Evolutionary conservation across 169 alveolate species (phyloP), one percentile per base, ranked within the genome.

Genomic region (Cryptosporidium tyzzeri): DNA sequence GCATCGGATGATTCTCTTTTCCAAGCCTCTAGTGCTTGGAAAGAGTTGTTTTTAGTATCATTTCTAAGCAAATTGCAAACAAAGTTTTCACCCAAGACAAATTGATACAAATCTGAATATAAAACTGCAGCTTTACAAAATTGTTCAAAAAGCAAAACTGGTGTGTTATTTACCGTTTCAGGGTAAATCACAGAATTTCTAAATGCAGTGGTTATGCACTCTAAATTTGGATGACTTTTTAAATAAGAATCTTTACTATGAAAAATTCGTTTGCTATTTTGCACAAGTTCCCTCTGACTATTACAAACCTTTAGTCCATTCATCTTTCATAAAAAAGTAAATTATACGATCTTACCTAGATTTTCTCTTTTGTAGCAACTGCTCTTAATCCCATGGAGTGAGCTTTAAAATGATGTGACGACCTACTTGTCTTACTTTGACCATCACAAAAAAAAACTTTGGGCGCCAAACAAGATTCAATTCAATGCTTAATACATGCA

Each of bases 91-190:
- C 89, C 89, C 61, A 80, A 59, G 2, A 23, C 75, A 3, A 21
- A 16, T 6, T 26, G 89, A 29, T 62, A 80, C 4, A 80, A 59
- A 12, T 41, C 55, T 6, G 75, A 59, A 44, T 45, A 35, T 21
- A 31, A 41, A 16, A 80, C n/a, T 59, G 89, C 89, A 41, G 80
- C 48, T 18, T 3, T 61, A 31, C 89, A 80, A 62, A 80, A 62
- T 33, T 65, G 70, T 29, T 80, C 89, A 44, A 80, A 62, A 16
- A 80, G 44, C 16, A 80, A 80, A 62, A 65, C 59, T 7, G 71
- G 45, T 1, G 23, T 23, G 6, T 23, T 41, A 4, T 59, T 23
- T 0, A 26, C 16, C 9, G 31, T 67, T 26, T 65, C 68, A 37
- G 48, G 3, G 71, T 35, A 33, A 3, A 29, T n/a, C 26, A 33